A percentile compares a stretch with the other conserved stretches of the same genome.
Conservation (phyloP, 75 land plant genomes). For the Pinus tabuliformis region DNA sequence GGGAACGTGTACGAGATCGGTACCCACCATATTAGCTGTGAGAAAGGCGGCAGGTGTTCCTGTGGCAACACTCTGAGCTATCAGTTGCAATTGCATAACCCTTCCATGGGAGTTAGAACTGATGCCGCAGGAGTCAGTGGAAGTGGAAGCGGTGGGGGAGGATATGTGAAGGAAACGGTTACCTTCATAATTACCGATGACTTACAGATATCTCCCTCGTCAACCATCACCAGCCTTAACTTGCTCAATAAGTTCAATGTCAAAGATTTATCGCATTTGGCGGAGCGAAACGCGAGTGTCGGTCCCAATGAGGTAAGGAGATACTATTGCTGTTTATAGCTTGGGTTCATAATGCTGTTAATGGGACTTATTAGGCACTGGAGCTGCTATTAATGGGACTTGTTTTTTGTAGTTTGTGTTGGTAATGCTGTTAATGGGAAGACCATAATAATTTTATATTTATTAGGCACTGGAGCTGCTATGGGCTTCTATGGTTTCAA, state of each 20-base stretch:
- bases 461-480: conserved; percentile 2
- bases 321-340: too few relatives aligned
- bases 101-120: neutral
- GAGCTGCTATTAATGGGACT: too few relatives aligned
- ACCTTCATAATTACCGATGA: conserved; percentile 52
- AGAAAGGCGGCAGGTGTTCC: neutral
- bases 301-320: conserved; percentile 16
- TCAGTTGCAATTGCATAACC: neutral
- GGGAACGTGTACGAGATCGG: too few relatives aligned
- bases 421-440: too few relatives aligned
- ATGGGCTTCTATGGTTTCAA: conserved; percentile 6
- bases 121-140: neutral
- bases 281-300: conserved; percentile 13
- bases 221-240: conserved; percentile 29
- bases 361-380: too few relatives aligned
- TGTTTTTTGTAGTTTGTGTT: too few relatives aligned
- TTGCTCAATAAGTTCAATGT: conserved; percentile 37
- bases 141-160: conserved; percentile 3
- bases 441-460: too few relatives aligned
- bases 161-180: conserved; percentile 40
- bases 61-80: neutral
- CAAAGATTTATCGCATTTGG: conserved; percentile 19
- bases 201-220: conserved; percentile 29
- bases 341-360: too few relatives aligned
- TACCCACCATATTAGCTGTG: neutral